Evolutionary conservation across 2,329 filamentous ascomycete species (phyloP).

Genomic region (Juglanconis oblonga): DNA sequence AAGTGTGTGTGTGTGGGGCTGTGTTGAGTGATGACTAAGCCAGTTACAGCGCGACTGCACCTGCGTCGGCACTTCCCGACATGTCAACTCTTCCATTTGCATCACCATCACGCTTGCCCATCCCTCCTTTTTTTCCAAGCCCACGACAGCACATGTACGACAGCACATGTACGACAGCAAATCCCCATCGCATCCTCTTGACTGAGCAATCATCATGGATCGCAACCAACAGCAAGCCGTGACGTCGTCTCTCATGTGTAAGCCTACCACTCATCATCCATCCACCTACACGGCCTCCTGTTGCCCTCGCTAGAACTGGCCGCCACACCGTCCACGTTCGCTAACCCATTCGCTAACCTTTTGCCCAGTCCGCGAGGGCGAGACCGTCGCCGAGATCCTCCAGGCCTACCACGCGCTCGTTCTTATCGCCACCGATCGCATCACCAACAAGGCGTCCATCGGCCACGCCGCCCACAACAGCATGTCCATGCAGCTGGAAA

Average conservation of each 20-base stretch:
- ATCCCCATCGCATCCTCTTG: too few relatives aligned
- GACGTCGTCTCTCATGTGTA: slow-evolving; percentile 21
- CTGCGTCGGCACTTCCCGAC: too few relatives aligned
- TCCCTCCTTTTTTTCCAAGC: too few relatives aligned
- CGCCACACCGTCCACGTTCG: neutral
- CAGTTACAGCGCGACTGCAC: too few relatives aligned
- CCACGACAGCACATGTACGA: too few relatives aligned
- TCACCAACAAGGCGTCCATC: slow-evolving; percentile 31
- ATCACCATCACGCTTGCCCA: too few relatives aligned
- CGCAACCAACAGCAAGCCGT: slow-evolving; percentile 17
- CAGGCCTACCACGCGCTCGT: slow-evolving; percentile 42
- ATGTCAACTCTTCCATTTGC: too few relatives aligned
- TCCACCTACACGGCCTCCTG: too few relatives aligned
- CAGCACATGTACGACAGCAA: too few relatives aligned
- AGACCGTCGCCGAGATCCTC: slow-evolving; percentile 42
- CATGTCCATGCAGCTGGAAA: slow-evolving; percentile 38
- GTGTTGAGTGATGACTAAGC: too few relatives aligned
- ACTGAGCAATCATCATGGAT: slow-evolving; percentile 17
- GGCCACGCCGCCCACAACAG: slow-evolving; percentile 38
- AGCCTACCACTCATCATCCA: neutral
- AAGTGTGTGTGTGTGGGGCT: too few relatives aligned
- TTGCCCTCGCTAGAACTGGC: neutral
- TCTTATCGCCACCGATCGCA: slow-evolving; percentile 32
- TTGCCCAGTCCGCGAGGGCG: slow-evolving; percentile 41
- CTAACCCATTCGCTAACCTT: slow-evolving; percentile 11